Evolutionary conservation across 768 basidiomycete genomes (phyloP), one percentile per base, ranked within the genome.

Genomic region (Phlebiopsis flavidoalba): DNA sequence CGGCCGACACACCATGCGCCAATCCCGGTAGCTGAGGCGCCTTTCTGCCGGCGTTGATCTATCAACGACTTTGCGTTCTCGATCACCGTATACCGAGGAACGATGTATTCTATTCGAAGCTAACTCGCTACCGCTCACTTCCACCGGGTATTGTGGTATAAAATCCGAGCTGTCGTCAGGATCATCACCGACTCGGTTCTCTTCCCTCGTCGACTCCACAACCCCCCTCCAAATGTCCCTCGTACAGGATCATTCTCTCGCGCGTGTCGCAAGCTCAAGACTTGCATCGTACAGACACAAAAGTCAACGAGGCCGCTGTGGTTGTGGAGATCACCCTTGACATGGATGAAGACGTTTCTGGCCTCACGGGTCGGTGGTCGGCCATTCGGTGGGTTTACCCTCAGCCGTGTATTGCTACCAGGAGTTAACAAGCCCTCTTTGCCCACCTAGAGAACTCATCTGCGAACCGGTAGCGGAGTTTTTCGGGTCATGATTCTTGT

Each of bases 381-480:
- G 22, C 37, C 40, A 55, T 55, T 37, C 54, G 54, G 54, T 55
- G 22, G 5, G 54, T 43, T 6, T 15, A 33, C 14, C 1, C 53
- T n/a, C 5, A 8, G 5, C 53, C 19, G 21, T 45, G 6, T 15
- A 7, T 36, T 24, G 3, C 14, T 45, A 5, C 3, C 22, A 37
- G 14, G 5, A 55, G 24, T 37, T 55, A 11, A 55, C 22, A 5
- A 22, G n/a, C 46, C 33, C 8, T 31, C 6, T 2, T 43, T 33
- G 15, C n/a, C n/a, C n/a, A n/a, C n/a, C n/a, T 61, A 82, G 84
- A 35, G 71, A 75, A 57, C 65, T 69, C 48, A 67, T 87, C 48
- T 76, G 81, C 61, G 86, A 88, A 70, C 80, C 84, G 11, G 78
- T 77, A 31, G 87, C 87, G 21, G 63, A 64, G 53, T 64, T 64